Conservation (phyloP, 2,329 filamentous ascomycete genomes). For the Verticillium dahliae region DNA sequence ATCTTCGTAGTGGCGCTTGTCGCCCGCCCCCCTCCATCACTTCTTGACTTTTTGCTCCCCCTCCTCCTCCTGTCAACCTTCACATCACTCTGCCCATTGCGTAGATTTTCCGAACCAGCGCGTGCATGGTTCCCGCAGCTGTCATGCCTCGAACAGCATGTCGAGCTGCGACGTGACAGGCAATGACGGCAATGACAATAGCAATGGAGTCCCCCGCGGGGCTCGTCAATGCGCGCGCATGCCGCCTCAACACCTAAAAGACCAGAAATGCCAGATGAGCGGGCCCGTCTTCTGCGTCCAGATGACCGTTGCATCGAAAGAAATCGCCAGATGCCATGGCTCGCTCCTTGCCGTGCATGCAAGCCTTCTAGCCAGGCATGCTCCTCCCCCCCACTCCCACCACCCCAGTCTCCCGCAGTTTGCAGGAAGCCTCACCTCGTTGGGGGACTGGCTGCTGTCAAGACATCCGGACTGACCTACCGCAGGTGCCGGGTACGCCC, state of each 20-base stretch:
- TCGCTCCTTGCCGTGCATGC: neutral
- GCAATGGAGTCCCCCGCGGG: neutral
- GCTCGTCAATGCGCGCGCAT: neutral
- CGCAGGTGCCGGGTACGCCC: neutral
- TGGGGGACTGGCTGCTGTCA: neutral
- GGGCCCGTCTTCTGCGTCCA: neutral
- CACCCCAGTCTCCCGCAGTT: neutral
- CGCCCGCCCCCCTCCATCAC: too few relatives aligned
- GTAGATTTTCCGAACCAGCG: neutral
- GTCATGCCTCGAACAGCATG: neutral
- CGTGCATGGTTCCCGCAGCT: neutral
- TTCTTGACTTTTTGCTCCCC: neutral
- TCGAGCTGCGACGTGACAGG: neutral
- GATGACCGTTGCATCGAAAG: neutral
- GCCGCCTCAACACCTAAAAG: neutral
- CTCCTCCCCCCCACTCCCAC: neutral
- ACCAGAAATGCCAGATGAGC: neutral
- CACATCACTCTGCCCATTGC: neutral
- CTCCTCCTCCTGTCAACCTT: neutral
- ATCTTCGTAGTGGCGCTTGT: too few relatives aligned
- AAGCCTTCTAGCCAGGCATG: neutral
- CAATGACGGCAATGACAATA: neutral
- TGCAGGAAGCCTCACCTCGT: neutral
- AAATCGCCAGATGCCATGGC: neutral
- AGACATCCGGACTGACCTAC: neutral